phyloP scores from a whole-genome alignment of 1,284 basidiomycete species.

The Naganishia sp. region DNA sequence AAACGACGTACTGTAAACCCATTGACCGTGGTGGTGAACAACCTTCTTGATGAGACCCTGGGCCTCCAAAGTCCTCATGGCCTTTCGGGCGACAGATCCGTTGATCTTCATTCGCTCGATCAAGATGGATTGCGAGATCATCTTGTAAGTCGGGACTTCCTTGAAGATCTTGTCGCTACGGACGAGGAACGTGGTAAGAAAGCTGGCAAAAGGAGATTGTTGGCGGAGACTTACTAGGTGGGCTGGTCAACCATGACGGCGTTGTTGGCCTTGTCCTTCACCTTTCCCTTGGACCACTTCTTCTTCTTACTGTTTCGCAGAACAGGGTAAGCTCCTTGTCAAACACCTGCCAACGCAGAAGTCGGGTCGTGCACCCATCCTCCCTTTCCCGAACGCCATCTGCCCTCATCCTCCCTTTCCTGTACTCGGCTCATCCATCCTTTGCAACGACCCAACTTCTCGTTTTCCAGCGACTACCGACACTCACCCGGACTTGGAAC shows the following conservation, averaged over 20 bases:
- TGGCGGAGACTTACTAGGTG: slow-evolving; percentile 49
- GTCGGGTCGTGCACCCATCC: neutral
- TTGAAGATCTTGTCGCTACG: slow-evolving; percentile 93
- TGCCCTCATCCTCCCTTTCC: neutral
- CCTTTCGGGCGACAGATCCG: slow-evolving; percentile 89
- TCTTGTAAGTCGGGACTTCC: slow-evolving; percentile 99
- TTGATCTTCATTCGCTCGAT: slow-evolving; percentile 90
- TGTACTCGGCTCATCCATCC: neutral
- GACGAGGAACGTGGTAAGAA: slow-evolving; percentile 47
- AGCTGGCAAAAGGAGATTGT: slow-evolving; percentile 10
- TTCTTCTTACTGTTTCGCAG: slow-evolving; percentile 77
- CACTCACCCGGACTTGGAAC: slow-evolving; percentile 55
- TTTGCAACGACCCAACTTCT: neutral
- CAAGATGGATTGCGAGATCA: slow-evolving; percentile 96
- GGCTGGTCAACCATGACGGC: slow-evolving; percentile 88
- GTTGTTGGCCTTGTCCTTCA: slow-evolving; percentile 94
- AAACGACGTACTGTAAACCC: slow-evolving; percentile 62
- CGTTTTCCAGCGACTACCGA: neutral
- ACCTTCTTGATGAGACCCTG: slow-evolving; percentile 95
- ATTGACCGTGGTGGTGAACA: slow-evolving; percentile 91
- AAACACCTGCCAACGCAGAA: neutral
- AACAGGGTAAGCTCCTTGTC: neutral
- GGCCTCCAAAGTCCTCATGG: slow-evolving; percentile 90
- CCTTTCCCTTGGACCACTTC: slow-evolving; percentile 99
- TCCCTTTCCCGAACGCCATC: neutral